Conservation (phyloP, 2,329 filamentous ascomycete species). For the Arthrobotrys sphaeroides region DNA sequence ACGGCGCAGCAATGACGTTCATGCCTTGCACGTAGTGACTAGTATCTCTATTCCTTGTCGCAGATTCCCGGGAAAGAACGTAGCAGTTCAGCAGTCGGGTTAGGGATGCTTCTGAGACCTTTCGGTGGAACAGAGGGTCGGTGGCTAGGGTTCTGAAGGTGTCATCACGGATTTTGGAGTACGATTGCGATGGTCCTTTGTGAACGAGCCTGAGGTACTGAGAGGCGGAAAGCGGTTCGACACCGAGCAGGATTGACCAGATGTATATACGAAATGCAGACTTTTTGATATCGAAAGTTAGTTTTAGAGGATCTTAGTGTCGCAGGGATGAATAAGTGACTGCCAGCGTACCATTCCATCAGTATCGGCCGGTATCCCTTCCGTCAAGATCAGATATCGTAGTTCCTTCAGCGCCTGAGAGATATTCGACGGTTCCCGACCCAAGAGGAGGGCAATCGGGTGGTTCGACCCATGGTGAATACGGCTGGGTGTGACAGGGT, state of each 20-base stretch:
- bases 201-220: conserved; percentile 89
- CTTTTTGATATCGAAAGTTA: conserved; percentile 63
- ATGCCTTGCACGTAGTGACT: conserved; percentile 89
- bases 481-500: conserved; percentile 16
- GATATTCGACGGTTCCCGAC: conserved; percentile 57
- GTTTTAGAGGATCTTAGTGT: neutral
- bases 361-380: conserved; percentile 65
- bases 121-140: conserved; percentile 93
- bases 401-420: conserved; percentile 63
- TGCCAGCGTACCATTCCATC: conserved; percentile 65
- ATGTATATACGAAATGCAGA: conserved; percentile 93
- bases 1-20: conserved; percentile 96
- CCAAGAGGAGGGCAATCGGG: conserved; percentile 56
- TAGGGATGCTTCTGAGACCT: conserved; percentile 92
- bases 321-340: neutral
- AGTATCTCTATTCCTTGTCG: conserved; percentile 89
- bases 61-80: conserved; percentile 65
- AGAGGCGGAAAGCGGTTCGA: conserved; percentile 83
- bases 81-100: conserved; percentile 89
- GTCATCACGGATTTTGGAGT: conserved; percentile 97
- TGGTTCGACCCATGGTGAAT: conserved; percentile 25
- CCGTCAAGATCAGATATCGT: conserved; percentile 65
- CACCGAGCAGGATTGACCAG: conserved; percentile 92
- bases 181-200: conserved; percentile 90
- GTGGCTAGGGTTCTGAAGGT: conserved; percentile 96